Conservation (phyloP, 2,329 filamentous ascomycete species). For the Talaromyces sp. region DNA sequence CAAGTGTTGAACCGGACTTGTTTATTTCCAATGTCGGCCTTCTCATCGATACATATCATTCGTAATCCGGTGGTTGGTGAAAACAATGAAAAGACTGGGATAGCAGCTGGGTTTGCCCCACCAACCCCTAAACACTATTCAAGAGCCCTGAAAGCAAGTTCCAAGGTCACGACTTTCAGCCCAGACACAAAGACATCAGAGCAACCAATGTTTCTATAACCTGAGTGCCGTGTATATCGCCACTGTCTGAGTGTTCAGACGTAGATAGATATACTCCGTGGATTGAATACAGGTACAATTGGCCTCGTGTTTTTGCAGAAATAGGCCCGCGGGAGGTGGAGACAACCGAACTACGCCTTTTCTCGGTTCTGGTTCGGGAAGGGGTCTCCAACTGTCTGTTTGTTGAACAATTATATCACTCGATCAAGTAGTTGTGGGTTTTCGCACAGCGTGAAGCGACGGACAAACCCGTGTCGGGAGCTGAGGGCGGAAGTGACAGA, state of each 20-base stretch:
- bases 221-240: not conserved
- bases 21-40: not conserved
- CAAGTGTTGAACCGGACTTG: not conserved
- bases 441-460: not conserved
- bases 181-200: not conserved
- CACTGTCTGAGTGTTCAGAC: not conserved
- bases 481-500: not conserved
- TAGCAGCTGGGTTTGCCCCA: slow-evolving; percentile 2
- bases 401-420: not conserved
- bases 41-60: slow-evolving; percentile 12
- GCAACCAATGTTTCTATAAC: not conserved
- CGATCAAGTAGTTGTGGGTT: not conserved
- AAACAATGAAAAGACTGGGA: not conserved
- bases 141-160: not conserved
- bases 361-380: slow-evolving; percentile 10
- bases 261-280: not conserved
- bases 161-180: not conserved
- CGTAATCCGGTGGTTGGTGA: not conserved
- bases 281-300: not conserved
- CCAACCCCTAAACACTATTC: slow-evolving; percentile 8
- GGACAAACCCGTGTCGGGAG: not conserved
- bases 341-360: slow-evolving; percentile 13
- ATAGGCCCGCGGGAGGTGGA: slow-evolving; percentile 13
- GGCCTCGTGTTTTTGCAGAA: not conserved
- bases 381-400: not conserved